phyloP scores from a whole-genome alignment of 345 rosid genomes.

The Linum lewisii region DNA sequence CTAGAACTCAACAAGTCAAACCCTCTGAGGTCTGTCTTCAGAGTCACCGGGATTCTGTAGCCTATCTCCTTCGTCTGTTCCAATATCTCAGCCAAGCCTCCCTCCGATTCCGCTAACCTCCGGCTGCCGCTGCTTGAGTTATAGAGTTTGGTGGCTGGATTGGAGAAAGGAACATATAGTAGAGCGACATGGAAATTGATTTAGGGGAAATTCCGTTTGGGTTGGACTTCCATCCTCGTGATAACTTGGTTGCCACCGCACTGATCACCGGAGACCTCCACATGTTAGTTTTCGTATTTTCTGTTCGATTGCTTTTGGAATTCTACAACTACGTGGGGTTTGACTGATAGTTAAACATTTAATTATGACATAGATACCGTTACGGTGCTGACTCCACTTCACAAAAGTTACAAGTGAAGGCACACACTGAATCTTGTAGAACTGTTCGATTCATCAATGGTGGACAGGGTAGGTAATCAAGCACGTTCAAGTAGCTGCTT shows the following conservation, averaged over 20 bases:
- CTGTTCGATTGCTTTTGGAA: background rate
- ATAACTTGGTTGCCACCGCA: slow-evolving; percentile 47
- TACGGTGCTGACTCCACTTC: slow-evolving; percentile 37
- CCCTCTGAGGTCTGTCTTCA: no score
- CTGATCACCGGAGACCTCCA: slow-evolving; percentile 75
- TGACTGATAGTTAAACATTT: no score
- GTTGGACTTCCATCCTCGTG: slow-evolving; percentile 70
- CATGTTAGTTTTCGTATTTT: slow-evolving; percentile 29
- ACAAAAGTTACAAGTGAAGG: slow-evolving; percentile 41
- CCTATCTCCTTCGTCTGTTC: no score
- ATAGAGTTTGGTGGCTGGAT: background rate
- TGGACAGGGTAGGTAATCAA: slow-evolving; percentile 41
- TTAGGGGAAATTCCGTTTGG: slow-evolving; percentile 67
- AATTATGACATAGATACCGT: slow-evolving; percentile 44
- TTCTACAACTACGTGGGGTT: background rate
- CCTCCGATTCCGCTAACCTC: no score
- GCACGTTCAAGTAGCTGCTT: background rate
- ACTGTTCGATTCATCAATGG: slow-evolving; percentile 55
- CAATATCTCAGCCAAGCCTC: no score
- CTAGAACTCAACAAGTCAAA: no score
- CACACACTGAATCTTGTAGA: slow-evolving; percentile 64
- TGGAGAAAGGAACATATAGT: background rate
- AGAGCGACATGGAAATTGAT: slow-evolving; percentile 48
- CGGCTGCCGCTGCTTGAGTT: no score
- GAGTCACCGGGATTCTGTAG: no score